Conservation (phyloP, 495 filamentous ascomycete species). For the Cercophora samala region DNA sequence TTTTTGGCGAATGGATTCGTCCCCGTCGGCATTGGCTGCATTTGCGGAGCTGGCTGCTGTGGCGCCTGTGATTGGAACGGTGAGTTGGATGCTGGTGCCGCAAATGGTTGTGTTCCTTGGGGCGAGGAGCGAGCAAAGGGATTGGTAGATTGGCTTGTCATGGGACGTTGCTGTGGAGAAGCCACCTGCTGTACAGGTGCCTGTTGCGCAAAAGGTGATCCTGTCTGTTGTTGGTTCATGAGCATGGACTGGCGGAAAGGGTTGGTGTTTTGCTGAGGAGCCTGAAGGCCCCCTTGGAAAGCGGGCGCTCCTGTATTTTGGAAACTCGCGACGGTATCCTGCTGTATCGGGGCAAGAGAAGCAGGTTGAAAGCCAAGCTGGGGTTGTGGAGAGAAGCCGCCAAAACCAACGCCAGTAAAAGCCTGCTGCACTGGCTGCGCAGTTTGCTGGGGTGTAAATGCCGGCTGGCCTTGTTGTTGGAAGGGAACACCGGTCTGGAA, state of each 20-base stretch:
- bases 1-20: conserved; percentile 68
- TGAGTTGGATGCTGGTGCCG: conserved; percentile 44
- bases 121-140: conserved; percentile 68
- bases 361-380: conserved; percentile 48
- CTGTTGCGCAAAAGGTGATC: conserved; percentile 31
- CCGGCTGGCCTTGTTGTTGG: conserved; percentile 49
- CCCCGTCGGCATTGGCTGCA: conserved; percentile 62
- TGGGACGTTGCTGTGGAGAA: conserved; percentile 31
- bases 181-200: conserved; percentile 4
- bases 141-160: conserved; percentile 70
- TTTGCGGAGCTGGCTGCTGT: conserved; percentile 38
- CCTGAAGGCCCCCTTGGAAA: conserved; percentile 45
- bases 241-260: conserved; percentile 87
- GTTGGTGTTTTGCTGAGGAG: conserved; percentile 65
- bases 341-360: conserved; percentile 59
- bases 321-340: conserved; percentile 57
- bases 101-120: conserved; percentile 47
- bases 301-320: conserved; percentile 39
- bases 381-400: conserved; percentile 72
- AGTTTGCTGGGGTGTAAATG: conserved; percentile 40
- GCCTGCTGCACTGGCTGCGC: conserved; percentile 44
- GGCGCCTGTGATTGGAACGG: conserved; percentile 50
- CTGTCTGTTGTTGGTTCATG: conserved; percentile 50
- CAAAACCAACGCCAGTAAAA: conserved; percentile 81
- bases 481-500: conserved; percentile 50